Conservation (phyloP, 495 filamentous ascomycete genomes). For the Hyaloscypha variabilis region DNA sequence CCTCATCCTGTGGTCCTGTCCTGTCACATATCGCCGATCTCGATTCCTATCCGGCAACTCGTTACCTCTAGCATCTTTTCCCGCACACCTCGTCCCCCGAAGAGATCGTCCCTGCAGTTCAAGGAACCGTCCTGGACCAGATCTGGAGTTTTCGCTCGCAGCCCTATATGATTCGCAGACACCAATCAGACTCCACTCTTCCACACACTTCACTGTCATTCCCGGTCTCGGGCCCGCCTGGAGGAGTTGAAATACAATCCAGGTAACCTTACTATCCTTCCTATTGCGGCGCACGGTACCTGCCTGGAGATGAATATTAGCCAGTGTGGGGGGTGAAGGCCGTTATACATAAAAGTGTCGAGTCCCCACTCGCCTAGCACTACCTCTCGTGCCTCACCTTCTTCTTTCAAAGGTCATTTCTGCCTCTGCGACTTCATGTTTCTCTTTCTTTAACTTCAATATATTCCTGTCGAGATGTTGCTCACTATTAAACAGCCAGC, state of each 20-base stretch:
- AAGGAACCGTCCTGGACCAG: conserved; percentile 13
- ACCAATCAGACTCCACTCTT: conserved; percentile 24
- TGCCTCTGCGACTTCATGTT: conserved; percentile 29
- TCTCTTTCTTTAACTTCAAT: conserved; percentile 21
- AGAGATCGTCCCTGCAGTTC: conserved; percentile 27
- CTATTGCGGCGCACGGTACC: conserved; percentile 29
- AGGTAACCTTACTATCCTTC: conserved; percentile 21
- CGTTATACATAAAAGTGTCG: conserved; percentile 23
- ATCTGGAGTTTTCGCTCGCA: conserved; percentile 21
- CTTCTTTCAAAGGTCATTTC: conserved; percentile 30
- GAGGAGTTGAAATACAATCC: conserved; percentile 21
- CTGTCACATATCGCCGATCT: conserved; percentile 21
- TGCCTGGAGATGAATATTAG: conserved; percentile 27
- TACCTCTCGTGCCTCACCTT: conserved; percentile 8
- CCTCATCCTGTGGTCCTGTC: conserved; percentile 13
- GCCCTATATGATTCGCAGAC: conserved; percentile 26
- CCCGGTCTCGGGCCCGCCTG: conserved; percentile 11
- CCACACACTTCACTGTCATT: conserved; percentile 16
- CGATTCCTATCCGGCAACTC: conserved; percentile 21
- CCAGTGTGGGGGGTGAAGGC: conserved; percentile 26
- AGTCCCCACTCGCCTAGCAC: conserved; percentile 23
- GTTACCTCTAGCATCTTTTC: conserved; percentile 15
- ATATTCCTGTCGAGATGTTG: conserved; percentile 49
- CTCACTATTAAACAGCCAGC: conserved; percentile 70
- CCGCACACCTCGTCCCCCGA: conserved; percentile 9